Percentiles rank a stretch among this genome's conserved stretches.
These are phyloP conservation scores for Metarhizium sp. DNA, from an alignment of 2,329 filamentous ascomycete species.

Conservation along the genomic window DNA sequence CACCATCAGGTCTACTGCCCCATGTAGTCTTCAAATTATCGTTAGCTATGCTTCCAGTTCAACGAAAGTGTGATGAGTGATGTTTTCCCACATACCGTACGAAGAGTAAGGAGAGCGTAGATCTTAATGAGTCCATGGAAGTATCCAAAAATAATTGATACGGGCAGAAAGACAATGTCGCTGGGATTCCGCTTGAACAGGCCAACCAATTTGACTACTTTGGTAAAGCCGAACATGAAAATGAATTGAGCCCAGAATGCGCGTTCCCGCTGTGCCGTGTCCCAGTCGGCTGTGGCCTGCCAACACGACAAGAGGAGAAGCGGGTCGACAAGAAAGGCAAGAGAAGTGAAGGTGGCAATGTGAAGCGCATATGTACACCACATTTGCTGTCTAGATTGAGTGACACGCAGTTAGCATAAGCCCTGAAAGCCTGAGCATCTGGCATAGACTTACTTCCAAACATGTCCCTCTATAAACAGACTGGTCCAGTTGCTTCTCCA, in stretches of 20 bases:
- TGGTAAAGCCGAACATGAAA: conserved; percentile 76
- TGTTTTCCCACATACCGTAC: conserved; percentile 55
- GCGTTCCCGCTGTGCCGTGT: conserved; percentile 37
- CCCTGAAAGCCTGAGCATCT: neutral
- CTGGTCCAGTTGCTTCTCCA: conserved; percentile 96
- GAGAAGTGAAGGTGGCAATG: conserved; percentile 83
- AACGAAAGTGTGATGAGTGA: neutral
- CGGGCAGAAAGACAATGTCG: conserved; percentile 69
- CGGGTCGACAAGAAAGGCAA: conserved; percentile 71
- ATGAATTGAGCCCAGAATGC: conserved; percentile 53
- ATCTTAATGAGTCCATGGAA: conserved; percentile 90
- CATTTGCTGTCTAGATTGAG: conserved; percentile 60
- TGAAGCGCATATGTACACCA: conserved; percentile 94
- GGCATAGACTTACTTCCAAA: conserved; percentile 65
- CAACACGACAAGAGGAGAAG: conserved; percentile 61
- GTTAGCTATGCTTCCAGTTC: neutral
- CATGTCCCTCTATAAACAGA: conserved; percentile 70
- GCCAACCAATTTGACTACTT: conserved; percentile 82
- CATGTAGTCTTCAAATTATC: conserved; percentile 64
- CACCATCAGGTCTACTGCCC: conserved; percentile 88
- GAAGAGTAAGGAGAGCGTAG: conserved; percentile 73
- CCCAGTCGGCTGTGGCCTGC: conserved; percentile 57
- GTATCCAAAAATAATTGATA: conserved; percentile 88
- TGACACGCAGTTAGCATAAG: neutral
- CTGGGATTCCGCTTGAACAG: conserved; percentile 77